Percentiles rank a stretch among this genome's conserved stretches.
phyloP scores from a whole-genome alignment of 2,329 filamentous ascomycete genomes.

The Hymenoscyphus infarciens region DNA sequence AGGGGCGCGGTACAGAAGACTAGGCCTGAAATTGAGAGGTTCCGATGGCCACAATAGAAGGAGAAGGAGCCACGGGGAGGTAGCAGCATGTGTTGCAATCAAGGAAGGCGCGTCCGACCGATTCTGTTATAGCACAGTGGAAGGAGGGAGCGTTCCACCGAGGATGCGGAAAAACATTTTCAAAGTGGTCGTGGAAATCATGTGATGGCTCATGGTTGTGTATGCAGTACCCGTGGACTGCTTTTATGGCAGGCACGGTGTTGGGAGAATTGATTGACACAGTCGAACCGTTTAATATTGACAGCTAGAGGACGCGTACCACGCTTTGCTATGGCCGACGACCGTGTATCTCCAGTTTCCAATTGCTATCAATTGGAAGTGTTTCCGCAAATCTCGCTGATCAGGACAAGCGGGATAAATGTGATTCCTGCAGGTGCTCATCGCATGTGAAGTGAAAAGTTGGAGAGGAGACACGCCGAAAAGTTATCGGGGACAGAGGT shows the following conservation, averaged over 20 bases:
- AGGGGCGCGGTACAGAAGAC: too few relatives aligned
- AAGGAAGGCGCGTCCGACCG: background rate
- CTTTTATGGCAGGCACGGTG: background rate
- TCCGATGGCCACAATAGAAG: background rate
- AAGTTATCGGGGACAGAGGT: background rate
- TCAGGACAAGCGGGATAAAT: background rate
- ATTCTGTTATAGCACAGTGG: background rate
- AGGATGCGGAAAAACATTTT: background rate
- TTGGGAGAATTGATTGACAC: background rate
- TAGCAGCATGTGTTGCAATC: too few relatives aligned
- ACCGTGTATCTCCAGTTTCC: background rate
- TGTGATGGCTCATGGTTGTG: background rate
- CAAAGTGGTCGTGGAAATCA: background rate
- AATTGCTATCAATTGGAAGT: background rate
- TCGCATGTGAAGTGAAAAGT: background rate
- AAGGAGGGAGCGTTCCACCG: background rate
- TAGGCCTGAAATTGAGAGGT: background rate
- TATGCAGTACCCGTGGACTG: background rate
- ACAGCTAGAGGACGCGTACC: background rate
- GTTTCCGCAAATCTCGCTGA: background rate
- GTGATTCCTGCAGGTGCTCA: background rate
- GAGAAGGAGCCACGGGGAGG: background rate
- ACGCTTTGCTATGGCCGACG: background rate
- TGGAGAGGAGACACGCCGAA: background rate
- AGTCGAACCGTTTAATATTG: background rate